Evolutionary conservation across 2,329 filamentous ascomycete species (phyloP).

Genomic region (Chalara sp.): DNA sequence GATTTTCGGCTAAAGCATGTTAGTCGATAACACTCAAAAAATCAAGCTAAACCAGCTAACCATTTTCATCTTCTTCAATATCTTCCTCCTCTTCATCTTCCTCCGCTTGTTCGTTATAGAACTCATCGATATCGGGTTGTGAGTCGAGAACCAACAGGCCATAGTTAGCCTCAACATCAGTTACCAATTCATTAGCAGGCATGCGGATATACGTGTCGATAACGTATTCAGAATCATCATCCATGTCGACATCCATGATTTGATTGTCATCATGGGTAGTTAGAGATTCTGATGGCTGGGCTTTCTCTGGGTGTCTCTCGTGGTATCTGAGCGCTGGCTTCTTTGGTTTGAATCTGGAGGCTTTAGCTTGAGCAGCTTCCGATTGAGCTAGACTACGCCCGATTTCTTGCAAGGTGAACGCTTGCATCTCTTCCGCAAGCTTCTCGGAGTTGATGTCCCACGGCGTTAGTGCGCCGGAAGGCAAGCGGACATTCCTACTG

Average conservation of each 20-base stretch:
- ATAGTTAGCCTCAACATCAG: slow-evolving; percentile 41
- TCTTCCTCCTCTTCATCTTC: slow-evolving; percentile 57
- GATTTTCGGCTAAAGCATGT: slow-evolving; percentile 57
- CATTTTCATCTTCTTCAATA: slow-evolving; percentile 61
- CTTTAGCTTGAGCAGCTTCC: slow-evolving; percentile 10
- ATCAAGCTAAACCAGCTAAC: slow-evolving; percentile 30
- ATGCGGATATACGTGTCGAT: slow-evolving; percentile 60
- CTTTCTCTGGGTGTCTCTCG: slow-evolving; percentile 45
- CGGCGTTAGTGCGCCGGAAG: slow-evolving; percentile 31
- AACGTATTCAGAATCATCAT: slow-evolving; percentile 51
- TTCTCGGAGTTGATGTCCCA: slow-evolving; percentile 31
- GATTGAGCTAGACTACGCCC: slow-evolving; percentile 24
- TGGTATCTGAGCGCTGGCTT: slow-evolving; percentile 46
- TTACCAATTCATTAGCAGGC: slow-evolving; percentile 40
- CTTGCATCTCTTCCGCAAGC: slow-evolving; percentile 48
- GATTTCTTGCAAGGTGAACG: slow-evolving; percentile 53
- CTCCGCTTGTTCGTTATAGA: slow-evolving; percentile 52
- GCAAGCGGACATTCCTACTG: slow-evolving; percentile 25
- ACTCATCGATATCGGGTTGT: slow-evolving; percentile 41
- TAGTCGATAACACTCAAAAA: slow-evolving; percentile 8
- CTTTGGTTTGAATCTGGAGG: slow-evolving; percentile 47
- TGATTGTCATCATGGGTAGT: slow-evolving; percentile 7
- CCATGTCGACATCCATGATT: slow-evolving; percentile 7
- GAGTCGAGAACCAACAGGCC: slow-evolving; percentile 27
- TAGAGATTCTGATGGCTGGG: slow-evolving; percentile 5